A percentile compares a stretch with the other conserved stretches of the same genome.
Evolutionary conservation across 768 basidiomycete genomes (phyloP).

Genomic region (Boletus vinaceobasis): DNA sequence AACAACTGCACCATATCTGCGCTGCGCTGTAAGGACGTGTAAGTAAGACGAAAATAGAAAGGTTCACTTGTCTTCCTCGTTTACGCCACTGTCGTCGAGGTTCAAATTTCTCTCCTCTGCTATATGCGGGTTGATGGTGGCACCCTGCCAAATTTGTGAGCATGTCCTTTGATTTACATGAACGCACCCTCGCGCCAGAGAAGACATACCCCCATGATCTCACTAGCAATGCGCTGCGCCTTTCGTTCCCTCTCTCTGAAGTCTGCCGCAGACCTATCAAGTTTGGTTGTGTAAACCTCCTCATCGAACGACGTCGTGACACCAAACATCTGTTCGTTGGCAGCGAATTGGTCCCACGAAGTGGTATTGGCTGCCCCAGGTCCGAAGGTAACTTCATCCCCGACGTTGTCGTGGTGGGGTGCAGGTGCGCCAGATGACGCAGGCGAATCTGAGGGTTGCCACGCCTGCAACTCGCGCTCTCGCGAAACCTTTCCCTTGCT

Average conservation of each 20-base stretch:
- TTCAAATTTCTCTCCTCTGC: slow-evolving; percentile 77
- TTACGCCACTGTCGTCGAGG: slow-evolving; percentile 68
- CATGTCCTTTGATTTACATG: slow-evolving; percentile 4
- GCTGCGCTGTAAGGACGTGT: slow-evolving; percentile 18
- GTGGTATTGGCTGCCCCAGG: slow-evolving; percentile 40
- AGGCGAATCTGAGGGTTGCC: slow-evolving; percentile 50
- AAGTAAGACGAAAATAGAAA: slow-evolving; percentile 12
- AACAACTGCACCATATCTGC: slow-evolving; percentile 89
- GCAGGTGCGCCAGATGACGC: slow-evolving; percentile 26
- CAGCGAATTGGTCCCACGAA: slow-evolving; percentile 90
- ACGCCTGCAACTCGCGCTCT: slow-evolving; percentile 80
- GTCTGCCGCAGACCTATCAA: slow-evolving; percentile 80
- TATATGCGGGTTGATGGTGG: slow-evolving; percentile 76
- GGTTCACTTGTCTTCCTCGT: slow-evolving; percentile 94
- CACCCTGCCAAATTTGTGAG: slow-evolving; percentile 40
- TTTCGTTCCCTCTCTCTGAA: slow-evolving; percentile 86
- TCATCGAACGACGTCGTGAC: slow-evolving; percentile 91
- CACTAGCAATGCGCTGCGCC: slow-evolving; percentile 85
- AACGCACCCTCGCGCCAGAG: not conserved
- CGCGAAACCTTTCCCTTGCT: slow-evolving; percentile 50
- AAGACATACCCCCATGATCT: slow-evolving; percentile 77
- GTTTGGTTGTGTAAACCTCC: slow-evolving; percentile 89
- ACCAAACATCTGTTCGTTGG: slow-evolving; percentile 90
- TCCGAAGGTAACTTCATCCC: slow-evolving; percentile 73
- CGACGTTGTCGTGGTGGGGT: slow-evolving; percentile 29